Base-by-base conservation (phyloP, 2,329 filamentous ascomycete species). In the Diatrype stigma region DNA sequence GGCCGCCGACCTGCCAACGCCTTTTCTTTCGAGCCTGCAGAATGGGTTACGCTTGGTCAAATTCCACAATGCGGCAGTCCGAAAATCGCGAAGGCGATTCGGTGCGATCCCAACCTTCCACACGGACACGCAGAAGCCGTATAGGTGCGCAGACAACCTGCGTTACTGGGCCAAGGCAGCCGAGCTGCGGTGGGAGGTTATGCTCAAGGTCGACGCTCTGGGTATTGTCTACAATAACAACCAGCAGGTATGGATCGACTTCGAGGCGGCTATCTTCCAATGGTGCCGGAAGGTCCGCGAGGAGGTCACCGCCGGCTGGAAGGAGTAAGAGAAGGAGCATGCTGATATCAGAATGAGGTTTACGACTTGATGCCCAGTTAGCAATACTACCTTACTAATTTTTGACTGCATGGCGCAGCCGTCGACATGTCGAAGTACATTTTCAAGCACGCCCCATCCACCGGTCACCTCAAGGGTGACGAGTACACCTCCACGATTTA, bases 161-260 rank as follows among this genome's bases (percentile, higher is more conserved):
- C 84, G 91, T 38, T 99, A 88, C 75, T 99, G 94, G 93, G 82
- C 89, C 70, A 99, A 99, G 74, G 94, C 93, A 1, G 91, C 92
- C 7, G 92, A 99, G 72, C 77, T 97, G 52, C 84, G 94, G 50
- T 99, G 93, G 86, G 94, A 97, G 70, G 82, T 92, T 37, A 81
- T 88, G 59, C 76, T 97, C 47, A 82, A 86, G 56, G 79, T 96
- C 49, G 90, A 96, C 63, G 90, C 93, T 21, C 86, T 95, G 70
- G 90, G 87, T 26, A 81, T 96, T 7, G 92, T 96, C 21, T 87
- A 92, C 64, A 86, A 86, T 63, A 86, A 78, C 53, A 78, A 81
- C 46, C 78, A 78, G 1, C 77, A 82, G 48, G 84, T 84, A 12
- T 96, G 92, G 92, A 74, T 80, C 47, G 81, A 85, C 50, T 95